phyloP scores from a whole-genome alignment of 768 basidiomycete species.

The Dendrothele bispora region DNA sequence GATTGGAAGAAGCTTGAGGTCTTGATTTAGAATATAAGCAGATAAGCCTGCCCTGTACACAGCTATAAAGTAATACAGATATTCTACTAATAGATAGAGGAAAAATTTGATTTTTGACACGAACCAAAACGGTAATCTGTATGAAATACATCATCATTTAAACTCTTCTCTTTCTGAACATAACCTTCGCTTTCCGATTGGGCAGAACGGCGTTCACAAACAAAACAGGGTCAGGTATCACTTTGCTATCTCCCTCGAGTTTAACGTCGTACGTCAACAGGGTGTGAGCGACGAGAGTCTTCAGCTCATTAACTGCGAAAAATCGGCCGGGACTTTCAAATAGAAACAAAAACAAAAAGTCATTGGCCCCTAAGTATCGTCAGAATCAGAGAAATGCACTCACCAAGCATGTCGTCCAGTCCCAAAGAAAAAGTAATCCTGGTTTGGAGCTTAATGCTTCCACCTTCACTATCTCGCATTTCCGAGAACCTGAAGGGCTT shows the following conservation, averaged over 20 bases:
- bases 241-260: conserved; percentile 4
- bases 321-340: conserved; percentile 7
- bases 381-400: not conserved
- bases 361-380: not conserved
- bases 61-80: too few relatives aligned
- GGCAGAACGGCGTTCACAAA: not conserved
- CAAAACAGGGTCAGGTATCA: not conserved
- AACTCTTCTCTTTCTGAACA: not conserved
- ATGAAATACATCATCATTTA: too few relatives aligned
- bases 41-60: too few relatives aligned
- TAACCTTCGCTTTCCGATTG: not conserved
- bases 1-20: too few relatives aligned
- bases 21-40: too few relatives aligned
- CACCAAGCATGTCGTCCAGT: conserved; percentile 14
- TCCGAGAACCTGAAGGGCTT: not conserved
- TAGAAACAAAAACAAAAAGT: too few relatives aligned
- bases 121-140: too few relatives aligned
- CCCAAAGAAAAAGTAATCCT: conserved; percentile 10
- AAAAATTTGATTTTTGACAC: too few relatives aligned
- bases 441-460: conserved; percentile 1
- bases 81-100: too few relatives aligned
- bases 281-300: conserved; percentile 4
- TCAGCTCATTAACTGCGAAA: conserved; percentile 2
- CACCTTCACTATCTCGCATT: not conserved
- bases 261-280: conserved; percentile 11